A percentile compares a stretch with the other conserved stretches of the same genome.
Conservation (phyloP, 148 eudicot species). For the Oxyria digyna region DNA sequence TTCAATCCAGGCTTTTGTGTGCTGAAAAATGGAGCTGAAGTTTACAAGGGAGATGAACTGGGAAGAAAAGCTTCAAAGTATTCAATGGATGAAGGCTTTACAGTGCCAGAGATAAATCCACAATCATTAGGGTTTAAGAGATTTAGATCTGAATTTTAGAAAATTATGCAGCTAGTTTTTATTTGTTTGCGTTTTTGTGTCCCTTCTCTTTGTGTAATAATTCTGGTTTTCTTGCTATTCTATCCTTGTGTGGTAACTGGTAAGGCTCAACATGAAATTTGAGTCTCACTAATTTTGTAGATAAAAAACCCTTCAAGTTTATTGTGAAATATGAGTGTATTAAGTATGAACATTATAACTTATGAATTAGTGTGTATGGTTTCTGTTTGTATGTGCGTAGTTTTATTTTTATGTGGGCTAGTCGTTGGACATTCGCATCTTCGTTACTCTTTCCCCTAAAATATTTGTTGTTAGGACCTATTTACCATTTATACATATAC, state of each 20-base stretch:
- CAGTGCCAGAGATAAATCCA: slow-evolving; percentile 4
- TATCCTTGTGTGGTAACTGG: background rate
- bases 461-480: no score
- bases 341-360: no score
- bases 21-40: background rate
- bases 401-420: no score
- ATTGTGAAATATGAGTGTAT: no score
- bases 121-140: slow-evolving; percentile 2
- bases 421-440: no score
- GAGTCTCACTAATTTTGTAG: background rate
- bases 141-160: background rate
- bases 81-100: slow-evolving; percentile 4
- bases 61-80: background rate
- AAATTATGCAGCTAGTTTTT: background rate
- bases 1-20: background rate
- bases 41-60: background rate
- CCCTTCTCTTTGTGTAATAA: background rate
- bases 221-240: background rate
- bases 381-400: no score
- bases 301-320: background rate
- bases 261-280: background rate
- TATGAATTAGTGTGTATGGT: no score
- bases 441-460: no score
- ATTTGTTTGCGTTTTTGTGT: background rate
- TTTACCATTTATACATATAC: no score